These are phyloP conservation scores for Oryza officinalis DNA, from an alignment of 176 grass and related monocot species.

Conservation along the genomic window DNA sequence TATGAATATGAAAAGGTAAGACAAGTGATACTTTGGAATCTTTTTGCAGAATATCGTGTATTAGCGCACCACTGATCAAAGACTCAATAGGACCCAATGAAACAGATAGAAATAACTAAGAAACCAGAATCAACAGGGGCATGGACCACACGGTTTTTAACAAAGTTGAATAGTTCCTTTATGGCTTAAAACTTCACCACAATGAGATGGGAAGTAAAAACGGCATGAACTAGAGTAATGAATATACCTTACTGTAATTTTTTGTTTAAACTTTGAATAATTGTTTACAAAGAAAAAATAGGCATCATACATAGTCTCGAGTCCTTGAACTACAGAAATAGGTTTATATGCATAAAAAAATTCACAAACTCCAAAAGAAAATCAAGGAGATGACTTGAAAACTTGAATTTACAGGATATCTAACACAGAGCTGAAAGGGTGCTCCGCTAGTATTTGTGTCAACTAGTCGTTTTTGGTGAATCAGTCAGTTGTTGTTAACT, in stretches of 20 bases:
- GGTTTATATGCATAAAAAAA: conserved; percentile 1
- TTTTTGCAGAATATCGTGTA: conserved; percentile 8
- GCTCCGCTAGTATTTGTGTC: background rate
- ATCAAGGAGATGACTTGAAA: background rate
- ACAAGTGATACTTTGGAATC: background rate
- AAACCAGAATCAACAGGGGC: conserved; percentile 11
- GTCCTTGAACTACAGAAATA: conserved; percentile 16
- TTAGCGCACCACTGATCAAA: conserved; percentile 14
- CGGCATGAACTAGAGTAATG: background rate
- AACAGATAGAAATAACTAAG: background rate
- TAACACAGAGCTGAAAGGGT: background rate
- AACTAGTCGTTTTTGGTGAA: conserved; percentile 8
- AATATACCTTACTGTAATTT: background rate
- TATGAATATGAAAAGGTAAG: conserved; percentile 25
- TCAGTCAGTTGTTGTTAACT: conserved; percentile 2
- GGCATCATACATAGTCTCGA: background rate
- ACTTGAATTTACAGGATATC: background rate
- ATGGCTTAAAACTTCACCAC: background rate
- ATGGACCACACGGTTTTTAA: background rate
- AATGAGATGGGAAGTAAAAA: background rate
- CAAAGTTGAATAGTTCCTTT: background rate
- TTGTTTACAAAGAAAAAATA: background rate
- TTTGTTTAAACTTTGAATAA: conserved; percentile 1
- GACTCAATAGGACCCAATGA: background rate
- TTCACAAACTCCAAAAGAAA: conserved; percentile 13